phyloP scores from a whole-genome alignment of 805 yeast genomes.

The Tetrapisispora namnaoensis region DNA sequence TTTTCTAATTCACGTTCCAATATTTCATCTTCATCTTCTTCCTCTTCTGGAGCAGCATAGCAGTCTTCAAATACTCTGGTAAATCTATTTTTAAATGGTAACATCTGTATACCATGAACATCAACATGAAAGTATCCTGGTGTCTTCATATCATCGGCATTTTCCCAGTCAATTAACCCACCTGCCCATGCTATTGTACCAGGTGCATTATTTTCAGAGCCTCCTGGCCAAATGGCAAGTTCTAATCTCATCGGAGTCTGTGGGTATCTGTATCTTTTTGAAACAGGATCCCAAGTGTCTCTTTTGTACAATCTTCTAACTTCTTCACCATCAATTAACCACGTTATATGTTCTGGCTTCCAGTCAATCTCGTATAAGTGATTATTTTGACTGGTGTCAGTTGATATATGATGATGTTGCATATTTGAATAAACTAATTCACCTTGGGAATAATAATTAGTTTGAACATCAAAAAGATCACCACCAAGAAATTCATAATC shows the following conservation, averaged over 20 bases:
- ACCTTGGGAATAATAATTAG: slow-evolving; percentile 77
- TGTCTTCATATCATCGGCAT: slow-evolving; percentile 53
- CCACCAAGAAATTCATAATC: slow-evolving; percentile 83
- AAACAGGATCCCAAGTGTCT: slow-evolving; percentile 56
- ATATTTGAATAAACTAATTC: slow-evolving; percentile 54
- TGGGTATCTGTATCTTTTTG: slow-evolving; percentile 46
- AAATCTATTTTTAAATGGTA: slow-evolving; percentile 43
- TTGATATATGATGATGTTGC: slow-evolving; percentile 21
- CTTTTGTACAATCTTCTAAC: slow-evolving; percentile 54
- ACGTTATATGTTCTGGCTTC: slow-evolving; percentile 57
- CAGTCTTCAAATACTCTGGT: slow-evolving; percentile 8
- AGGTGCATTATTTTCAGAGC: slow-evolving; percentile 38
- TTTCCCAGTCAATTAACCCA: slow-evolving; percentile 74
- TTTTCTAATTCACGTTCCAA: slow-evolving; percentile 1
- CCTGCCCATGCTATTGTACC: slow-evolving; percentile 86
- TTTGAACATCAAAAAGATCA: slow-evolving; percentile 54
- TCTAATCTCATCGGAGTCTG: slow-evolving; percentile 72
- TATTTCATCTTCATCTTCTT: not conserved
- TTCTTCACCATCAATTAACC: slow-evolving; percentile 61
- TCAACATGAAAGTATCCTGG: slow-evolving; percentile 69
- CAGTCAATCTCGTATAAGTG: slow-evolving; percentile 77
- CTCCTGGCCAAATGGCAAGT: slow-evolving; percentile 74
- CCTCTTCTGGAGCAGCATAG: not conserved
- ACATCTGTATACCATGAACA: slow-evolving; percentile 45
- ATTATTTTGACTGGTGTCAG: slow-evolving; percentile 52